Conservation (phyloP, 1,284 basidiomycete species). For the Crocinoboletus sp. region DNA sequence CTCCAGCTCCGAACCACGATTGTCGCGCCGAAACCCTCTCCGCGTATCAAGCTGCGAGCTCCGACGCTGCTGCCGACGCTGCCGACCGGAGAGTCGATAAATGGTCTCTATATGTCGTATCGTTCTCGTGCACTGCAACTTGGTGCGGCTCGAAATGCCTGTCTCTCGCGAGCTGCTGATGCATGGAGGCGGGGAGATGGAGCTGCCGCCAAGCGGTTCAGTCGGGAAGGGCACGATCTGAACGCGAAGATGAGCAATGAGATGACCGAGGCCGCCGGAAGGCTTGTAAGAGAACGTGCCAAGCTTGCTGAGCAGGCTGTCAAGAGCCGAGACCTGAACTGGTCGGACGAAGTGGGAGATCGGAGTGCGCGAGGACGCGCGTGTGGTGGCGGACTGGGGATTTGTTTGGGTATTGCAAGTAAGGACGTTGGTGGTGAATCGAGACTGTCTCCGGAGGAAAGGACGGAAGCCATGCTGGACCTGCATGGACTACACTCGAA, state of each 20-base stretch:
- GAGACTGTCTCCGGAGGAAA: conserved; percentile 69
- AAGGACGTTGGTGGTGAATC: conserved; percentile 48
- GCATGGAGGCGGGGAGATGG: conserved; percentile 95
- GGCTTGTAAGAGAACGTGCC: conserved; percentile 79
- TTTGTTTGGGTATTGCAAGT: conserved; percentile 79
- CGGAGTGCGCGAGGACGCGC: conserved; percentile 69
- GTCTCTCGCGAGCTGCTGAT: conserved; percentile 92
- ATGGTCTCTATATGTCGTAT: conserved; percentile 82
- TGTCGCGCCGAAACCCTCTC: conserved; percentile 80
- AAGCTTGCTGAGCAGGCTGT: conserved; percentile 74
- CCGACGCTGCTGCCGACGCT: conserved; percentile 87
- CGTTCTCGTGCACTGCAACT: conserved; percentile 84
- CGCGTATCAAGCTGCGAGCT: conserved; percentile 76
- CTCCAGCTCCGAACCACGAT: conserved; percentile 62
- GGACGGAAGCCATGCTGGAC: conserved; percentile 79
- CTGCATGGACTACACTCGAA: conserved; percentile 86
- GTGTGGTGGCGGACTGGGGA: conserved; percentile 80
- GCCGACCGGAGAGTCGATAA: conserved; percentile 75
- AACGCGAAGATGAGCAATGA: conserved; percentile 88
- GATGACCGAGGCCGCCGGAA: conserved; percentile 74
- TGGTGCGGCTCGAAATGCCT: conserved; percentile 91
- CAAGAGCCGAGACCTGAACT: conserved; percentile 57
- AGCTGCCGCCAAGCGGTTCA: conserved; percentile 91
- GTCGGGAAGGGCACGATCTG: conserved; percentile 87
- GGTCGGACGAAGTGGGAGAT: conserved; percentile 85